Percentiles rank a stretch among this genome's conserved stretches.
phyloP scores from a whole-genome alignment of 345 rosid species.

The Rhizophora mangle region DNA sequence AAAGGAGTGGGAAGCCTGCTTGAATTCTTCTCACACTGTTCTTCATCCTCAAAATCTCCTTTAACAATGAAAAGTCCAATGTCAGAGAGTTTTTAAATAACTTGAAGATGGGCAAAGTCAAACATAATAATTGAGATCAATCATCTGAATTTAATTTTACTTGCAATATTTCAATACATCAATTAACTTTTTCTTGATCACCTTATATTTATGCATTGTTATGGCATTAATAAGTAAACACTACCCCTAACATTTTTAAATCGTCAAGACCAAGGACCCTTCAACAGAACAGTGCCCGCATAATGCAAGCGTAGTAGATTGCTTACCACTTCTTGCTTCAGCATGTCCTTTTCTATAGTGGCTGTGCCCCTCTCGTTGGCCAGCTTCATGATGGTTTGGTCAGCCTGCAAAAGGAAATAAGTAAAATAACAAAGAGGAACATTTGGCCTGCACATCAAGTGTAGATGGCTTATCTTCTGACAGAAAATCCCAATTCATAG shows the following conservation, averaged over 20 bases:
- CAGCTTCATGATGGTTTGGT: slow-evolving; percentile 33
- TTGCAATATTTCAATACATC: not conserved
- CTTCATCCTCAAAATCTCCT: slow-evolving; percentile 39
- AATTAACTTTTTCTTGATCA: too few relatives aligned
- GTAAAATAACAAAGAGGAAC: not conserved
- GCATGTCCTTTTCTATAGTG: slow-evolving; percentile 34
- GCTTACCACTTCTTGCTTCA: slow-evolving; percentile 42
- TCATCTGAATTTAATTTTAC: not conserved
- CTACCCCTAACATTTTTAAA: too few relatives aligned
- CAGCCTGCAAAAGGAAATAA: slow-evolving; percentile 40
- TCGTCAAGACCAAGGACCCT: too few relatives aligned
- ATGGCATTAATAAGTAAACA: too few relatives aligned
- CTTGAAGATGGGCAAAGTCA: not conserved
- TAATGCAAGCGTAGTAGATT: not conserved
- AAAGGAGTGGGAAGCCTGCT: slow-evolving; percentile 47
- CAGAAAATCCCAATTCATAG: not conserved
- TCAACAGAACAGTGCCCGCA: too few relatives aligned
- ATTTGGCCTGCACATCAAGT: not conserved
- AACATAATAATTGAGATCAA: not conserved
- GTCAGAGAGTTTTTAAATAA: not conserved
- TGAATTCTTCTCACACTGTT: slow-evolving; percentile 22
- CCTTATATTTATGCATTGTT: too few relatives aligned
- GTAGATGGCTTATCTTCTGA: not conserved
- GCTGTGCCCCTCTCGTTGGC: slow-evolving; percentile 36
- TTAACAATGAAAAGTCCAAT: slow-evolving; percentile 11